A percentile compares a stretch with the other conserved stretches of the same genome.
These are phyloP conservation scores for Quercus rubra DNA, from an alignment of 306 rosid species.

Conservation along the genomic window DNA sequence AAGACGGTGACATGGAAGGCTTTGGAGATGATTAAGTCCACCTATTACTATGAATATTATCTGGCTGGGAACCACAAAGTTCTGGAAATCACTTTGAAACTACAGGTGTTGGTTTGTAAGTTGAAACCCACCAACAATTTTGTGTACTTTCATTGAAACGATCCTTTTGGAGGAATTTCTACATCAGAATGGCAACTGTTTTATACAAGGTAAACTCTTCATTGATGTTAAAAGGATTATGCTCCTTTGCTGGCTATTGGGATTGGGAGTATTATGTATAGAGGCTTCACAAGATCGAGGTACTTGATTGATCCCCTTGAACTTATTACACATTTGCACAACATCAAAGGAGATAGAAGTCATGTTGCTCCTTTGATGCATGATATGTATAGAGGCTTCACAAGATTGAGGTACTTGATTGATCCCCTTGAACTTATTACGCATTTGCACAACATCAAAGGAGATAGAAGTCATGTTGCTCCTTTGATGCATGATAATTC, in stretches of 20 bases:
- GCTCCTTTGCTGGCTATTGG: not conserved
- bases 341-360: not conserved
- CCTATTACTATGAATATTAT: not conserved
- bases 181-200: not conserved
- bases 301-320: not conserved
- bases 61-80: too few species aligned
- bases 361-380: not conserved
- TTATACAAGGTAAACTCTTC: not conserved
- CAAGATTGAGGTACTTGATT: not conserved
- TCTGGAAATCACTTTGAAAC: not conserved
- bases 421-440: not conserved
- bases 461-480: not conserved
- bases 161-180: not conserved
- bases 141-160: not conserved
- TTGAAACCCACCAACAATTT: not conserved
- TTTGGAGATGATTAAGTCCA: slow-evolving; percentile 28
- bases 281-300: not conserved
- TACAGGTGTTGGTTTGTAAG: not conserved
- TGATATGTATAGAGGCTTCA: not conserved
- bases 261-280: not conserved
- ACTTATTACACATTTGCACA: not conserved
- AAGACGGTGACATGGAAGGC: slow-evolving; percentile 35
- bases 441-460: not conserved
- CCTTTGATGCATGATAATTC: not conserved
- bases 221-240: not conserved